Percentiles rank a stretch among this genome's conserved stretches.
Conservation (phyloP, 78 protist species). For the Dictyostelium firmibasis region DNA sequence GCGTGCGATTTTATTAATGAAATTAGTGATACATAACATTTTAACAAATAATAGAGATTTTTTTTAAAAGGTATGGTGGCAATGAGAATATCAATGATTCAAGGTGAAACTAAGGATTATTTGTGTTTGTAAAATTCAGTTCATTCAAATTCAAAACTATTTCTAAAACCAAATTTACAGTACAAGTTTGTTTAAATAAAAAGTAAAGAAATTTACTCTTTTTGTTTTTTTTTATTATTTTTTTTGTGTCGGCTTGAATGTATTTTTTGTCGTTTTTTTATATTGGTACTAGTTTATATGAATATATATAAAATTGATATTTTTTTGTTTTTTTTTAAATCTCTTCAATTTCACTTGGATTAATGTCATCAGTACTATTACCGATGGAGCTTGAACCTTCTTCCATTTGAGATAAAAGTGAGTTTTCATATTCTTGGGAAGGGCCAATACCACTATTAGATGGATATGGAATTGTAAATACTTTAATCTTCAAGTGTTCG, state of each 20-base stretch:
- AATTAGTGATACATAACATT: too few species aligned
- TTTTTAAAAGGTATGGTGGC: too few species aligned
- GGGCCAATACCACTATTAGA: background rate
- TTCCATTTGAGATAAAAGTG: slow-evolving; percentile 41
- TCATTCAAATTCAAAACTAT: background rate
- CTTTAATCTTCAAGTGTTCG: slow-evolving; percentile 52
- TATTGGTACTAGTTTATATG: background rate
- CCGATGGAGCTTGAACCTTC: background rate
- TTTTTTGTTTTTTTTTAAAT: background rate
- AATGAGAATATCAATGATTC: too few species aligned
- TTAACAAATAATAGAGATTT: too few species aligned
- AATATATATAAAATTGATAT: background rate
- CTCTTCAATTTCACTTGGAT: background rate
- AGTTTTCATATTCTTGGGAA: background rate
- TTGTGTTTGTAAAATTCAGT: too few species aligned
- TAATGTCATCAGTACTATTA: background rate
- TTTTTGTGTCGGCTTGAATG: background rate
- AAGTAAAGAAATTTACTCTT: background rate
- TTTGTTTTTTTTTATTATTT: background rate
- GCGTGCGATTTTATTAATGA: too few species aligned
- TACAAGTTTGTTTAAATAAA: too few species aligned
- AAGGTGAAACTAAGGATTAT: too few species aligned
- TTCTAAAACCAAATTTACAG: background rate
- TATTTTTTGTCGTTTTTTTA: background rate
- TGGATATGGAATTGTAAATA: slow-evolving; percentile 65